Conservation (phyloP, 768 basidiomycete species). For the Pulveroboletus sp. region DNA sequence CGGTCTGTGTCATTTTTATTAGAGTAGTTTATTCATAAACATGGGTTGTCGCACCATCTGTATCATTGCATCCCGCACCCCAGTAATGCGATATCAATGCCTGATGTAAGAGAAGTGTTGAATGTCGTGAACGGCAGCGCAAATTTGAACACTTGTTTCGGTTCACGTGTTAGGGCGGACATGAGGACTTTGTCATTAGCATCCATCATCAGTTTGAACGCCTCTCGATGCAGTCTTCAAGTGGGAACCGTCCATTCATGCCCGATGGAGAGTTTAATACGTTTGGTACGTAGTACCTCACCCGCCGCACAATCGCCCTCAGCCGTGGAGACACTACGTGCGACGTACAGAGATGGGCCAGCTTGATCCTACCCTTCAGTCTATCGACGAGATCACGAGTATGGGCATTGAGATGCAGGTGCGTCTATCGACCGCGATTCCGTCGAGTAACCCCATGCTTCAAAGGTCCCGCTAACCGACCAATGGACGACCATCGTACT, state of each 20-base stretch:
- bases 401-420: constrained; percentile 76
- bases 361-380: constrained; percentile 40
- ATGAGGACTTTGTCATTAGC: background rate
- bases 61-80: constrained; percentile 20
- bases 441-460: background rate
- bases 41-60: constrained; percentile 22
- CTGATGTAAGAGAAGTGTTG: background rate
- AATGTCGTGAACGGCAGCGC: background rate
- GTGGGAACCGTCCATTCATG: background rate
- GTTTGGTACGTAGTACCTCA: constrained; percentile 7
- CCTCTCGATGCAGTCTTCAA: constrained; percentile 4
- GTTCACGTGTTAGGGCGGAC: background rate
- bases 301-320: background rate
- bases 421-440: constrained; percentile 13
- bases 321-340: background rate
- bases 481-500: constrained; percentile 51
- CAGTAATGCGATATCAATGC: constrained; percentile 14
- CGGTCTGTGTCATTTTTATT: constrained; percentile 26
- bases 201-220: background rate
- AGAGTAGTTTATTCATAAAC: constrained; percentile 30
- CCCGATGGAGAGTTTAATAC: background rate
- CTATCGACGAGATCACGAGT: constrained; percentile 53
- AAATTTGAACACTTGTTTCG: background rate
- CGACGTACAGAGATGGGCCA: constrained; percentile 3
- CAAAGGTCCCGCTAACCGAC: constrained; percentile 41